Conservation (phyloP, 208 protist genomes). For the Vickermania spadyakhi region DNA sequence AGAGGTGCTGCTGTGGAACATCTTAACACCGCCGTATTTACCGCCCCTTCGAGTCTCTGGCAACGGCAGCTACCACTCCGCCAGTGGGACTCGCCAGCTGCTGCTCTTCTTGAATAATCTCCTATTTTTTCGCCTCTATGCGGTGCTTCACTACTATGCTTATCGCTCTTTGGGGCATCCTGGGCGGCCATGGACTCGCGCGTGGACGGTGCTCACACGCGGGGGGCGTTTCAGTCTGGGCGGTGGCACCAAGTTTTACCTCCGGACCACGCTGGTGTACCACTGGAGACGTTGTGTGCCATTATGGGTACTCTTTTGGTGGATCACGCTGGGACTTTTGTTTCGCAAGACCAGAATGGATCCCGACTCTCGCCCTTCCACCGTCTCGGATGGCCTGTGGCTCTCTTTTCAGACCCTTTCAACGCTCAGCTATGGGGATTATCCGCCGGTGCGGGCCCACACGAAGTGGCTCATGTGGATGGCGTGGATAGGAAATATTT, state of each 20-base stretch:
- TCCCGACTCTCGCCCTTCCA: constrained; percentile 28
- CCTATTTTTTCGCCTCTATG: constrained; percentile 63
- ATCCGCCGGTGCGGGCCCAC: constrained; percentile 32
- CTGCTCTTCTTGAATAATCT: constrained; percentile 60
- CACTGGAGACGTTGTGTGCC: constrained; percentile 13
- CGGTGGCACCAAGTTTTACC: constrained; percentile 32
- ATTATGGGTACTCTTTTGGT: constrained; percentile 7
- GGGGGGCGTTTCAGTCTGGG: constrained; percentile 35
- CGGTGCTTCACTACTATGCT: constrained; percentile 47
- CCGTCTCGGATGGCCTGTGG: constrained; percentile 50
- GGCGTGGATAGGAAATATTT: constrained; percentile 25
- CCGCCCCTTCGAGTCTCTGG: constrained; percentile 20
- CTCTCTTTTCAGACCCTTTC: constrained; percentile 67
- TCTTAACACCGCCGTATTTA: constrained; percentile 54
- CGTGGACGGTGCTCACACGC: constrained; percentile 49
- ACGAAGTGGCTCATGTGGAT: constrained; percentile 38
- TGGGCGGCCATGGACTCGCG: constrained; percentile 62
- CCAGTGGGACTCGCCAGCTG: neutral
- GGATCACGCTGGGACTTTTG: constrained; percentile 29
- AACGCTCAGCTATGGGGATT: constrained; percentile 74
- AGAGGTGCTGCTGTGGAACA: constrained; percentile 53
- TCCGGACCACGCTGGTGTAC: constrained; percentile 53
- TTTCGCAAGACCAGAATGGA: constrained; percentile 48
- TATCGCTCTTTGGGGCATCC: no score
- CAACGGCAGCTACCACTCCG: neutral